phyloP scores from a whole-genome alignment of 306 rosid genomes.

The Crotalaria pallida region DNA sequence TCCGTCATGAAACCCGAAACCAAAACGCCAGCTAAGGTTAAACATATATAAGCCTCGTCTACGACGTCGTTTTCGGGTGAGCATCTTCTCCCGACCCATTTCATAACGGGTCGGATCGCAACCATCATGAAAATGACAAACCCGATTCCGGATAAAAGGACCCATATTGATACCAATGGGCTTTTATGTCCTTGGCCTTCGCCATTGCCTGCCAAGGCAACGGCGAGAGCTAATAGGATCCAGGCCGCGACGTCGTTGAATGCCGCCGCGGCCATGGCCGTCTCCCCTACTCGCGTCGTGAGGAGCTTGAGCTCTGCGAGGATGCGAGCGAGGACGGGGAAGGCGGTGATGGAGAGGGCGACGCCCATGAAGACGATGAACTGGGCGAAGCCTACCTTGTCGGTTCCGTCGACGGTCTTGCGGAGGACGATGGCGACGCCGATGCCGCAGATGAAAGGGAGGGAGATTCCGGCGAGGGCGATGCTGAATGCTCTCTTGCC shows the following conservation, averaged over 20 bases:
- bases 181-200: constrained; percentile 36
- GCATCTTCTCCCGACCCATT: constrained; percentile 43
- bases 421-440: constrained; percentile 70
- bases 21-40: constrained; percentile 62
- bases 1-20: constrained; percentile 72
- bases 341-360: constrained; percentile 82
- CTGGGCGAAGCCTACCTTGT: constrained; percentile 48
- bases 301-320: constrained; percentile 79
- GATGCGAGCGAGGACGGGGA: constrained; percentile 86
- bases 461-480: constrained; percentile 63
- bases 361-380: constrained; percentile 85
- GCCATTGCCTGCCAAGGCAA: constrained; percentile 57
- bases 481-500: constrained; percentile 51
- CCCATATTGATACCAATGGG: constrained; percentile 64
- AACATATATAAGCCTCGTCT: constrained; percentile 53
- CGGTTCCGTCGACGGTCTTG: constrained; percentile 51
- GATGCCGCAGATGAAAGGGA: constrained; percentile 64
- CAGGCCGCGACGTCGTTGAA: constrained; percentile 87
- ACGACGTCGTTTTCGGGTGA: constrained; percentile 37
- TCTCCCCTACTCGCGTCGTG: constrained; percentile 65
- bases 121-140: constrained; percentile 66
- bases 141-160: constrained; percentile 53
- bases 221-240: constrained; percentile 76
- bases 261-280: constrained; percentile 91
- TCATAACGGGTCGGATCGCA: constrained; percentile 56